Percentiles rank a stretch among this genome's conserved stretches.
Evolutionary conservation across 179 eudicot species (phyloP).

Genomic region (Corrigiola litoralis): DNA sequence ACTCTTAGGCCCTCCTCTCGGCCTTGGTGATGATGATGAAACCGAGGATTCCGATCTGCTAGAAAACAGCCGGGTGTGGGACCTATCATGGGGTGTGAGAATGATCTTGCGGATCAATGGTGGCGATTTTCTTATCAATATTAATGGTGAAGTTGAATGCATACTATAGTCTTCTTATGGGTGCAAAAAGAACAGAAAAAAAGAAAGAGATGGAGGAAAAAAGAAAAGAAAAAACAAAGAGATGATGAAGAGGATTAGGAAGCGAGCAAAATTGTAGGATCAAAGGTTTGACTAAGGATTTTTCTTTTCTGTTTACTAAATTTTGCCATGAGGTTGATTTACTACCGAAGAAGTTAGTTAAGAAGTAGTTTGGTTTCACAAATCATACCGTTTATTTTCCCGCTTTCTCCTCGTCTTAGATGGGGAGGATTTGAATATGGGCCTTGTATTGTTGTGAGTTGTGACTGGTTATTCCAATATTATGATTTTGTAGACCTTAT

Average conservation of each 20-base stretch:
- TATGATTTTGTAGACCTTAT: too few relatives aligned
- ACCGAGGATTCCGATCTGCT: constrained; percentile 17
- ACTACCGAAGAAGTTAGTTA: constrained; percentile 5
- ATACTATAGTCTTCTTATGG: constrained; percentile 18
- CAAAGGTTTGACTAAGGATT: constrained; percentile 21
- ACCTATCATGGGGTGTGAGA: neutral
- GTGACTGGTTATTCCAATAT: neutral
- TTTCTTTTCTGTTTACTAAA: neutral
- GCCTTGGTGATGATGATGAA: constrained; percentile 7
- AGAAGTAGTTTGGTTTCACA: neutral
- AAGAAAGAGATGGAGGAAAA: neutral
- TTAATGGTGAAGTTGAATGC: constrained; percentile 35
- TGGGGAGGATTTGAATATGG: too few relatives aligned
- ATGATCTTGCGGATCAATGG: constrained; percentile 21
- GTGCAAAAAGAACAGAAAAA: neutral
- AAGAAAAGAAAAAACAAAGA: neutral
- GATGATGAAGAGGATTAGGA: neutral
- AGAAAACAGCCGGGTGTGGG: constrained; percentile 21
- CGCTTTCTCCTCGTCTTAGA: neutral
- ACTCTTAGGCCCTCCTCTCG: neutral
- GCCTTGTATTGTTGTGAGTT: too few relatives aligned
- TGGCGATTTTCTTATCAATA: constrained; percentile 31
- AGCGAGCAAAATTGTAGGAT: constrained; percentile 34
- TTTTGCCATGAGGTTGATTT: neutral
- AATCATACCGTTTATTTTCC: neutral